Evolutionary conservation across 2,329 filamentous ascomycete genomes (phyloP).

Genomic region (Albifimbria verrucaria): DNA sequence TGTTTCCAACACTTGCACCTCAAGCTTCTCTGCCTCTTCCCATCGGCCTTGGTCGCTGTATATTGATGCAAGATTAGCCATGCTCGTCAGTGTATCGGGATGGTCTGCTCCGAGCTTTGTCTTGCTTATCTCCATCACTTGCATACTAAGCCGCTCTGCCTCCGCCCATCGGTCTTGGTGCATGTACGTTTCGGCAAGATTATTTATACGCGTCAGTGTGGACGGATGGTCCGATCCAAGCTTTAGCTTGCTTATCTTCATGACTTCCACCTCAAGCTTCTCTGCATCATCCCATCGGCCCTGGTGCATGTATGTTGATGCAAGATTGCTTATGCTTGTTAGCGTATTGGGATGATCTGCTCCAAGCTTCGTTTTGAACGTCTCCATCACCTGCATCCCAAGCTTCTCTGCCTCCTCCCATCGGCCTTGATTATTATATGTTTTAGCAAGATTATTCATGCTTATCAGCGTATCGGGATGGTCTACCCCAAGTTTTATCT

Average conservation of each 20-base stretch:
- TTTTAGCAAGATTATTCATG: neutral
- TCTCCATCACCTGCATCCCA: neutral
- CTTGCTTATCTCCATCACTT: neutral
- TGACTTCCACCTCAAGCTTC: no score
- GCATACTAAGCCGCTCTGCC: no score
- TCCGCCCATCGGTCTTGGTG: neutral
- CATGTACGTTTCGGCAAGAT: neutral
- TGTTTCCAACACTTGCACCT: neutral
- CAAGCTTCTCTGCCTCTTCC: neutral
- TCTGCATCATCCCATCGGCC: neutral
- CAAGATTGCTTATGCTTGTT: neutral
- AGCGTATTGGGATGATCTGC: neutral
- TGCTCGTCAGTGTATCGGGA: neutral
- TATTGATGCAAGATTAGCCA: neutral
- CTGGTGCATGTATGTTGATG: neutral
- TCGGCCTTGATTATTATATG: neutral
- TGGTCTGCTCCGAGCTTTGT: neutral
- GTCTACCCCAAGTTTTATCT: neutral
- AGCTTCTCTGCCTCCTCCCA: neutral
- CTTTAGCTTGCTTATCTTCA: neutral
- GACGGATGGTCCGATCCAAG: no score
- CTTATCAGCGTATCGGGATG: neutral
- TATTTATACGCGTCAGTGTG: neutral
- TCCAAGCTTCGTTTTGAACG: neutral
- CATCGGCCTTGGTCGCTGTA: neutral